Evolutionary conservation across 2,329 filamentous ascomycete species (phyloP).

Genomic region (Celoporthe dispersa): DNA sequence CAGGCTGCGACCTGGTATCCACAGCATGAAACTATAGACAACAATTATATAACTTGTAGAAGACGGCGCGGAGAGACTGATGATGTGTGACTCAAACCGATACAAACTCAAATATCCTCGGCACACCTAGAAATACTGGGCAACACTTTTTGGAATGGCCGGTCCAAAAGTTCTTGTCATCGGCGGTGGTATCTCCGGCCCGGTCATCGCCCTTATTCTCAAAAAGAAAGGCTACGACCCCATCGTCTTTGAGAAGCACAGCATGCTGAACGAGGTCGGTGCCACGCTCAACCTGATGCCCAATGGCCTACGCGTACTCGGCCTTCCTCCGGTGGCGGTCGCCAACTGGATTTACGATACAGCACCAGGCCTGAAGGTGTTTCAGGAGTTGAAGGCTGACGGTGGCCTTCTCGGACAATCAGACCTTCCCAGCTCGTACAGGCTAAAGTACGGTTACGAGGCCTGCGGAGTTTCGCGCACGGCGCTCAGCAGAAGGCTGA

Average conservation of each 20-base stretch:
- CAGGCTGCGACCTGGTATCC: no score
- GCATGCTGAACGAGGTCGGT: neutral
- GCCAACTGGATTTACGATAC: neutral
- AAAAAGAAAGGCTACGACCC: neutral
- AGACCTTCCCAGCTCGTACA: neutral
- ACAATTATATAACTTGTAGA: no score
- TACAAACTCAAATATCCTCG: no score
- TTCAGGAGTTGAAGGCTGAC: neutral
- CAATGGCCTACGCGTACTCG: neutral
- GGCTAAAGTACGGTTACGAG: neutral
- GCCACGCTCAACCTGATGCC: neutral
- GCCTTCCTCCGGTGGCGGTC: neutral
- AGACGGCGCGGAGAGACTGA: no score
- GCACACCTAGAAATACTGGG: no score
- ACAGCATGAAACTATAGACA: no score
- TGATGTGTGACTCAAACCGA: no score
- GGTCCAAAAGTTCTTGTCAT: constrained; percentile 18
- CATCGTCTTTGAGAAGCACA: constrained; percentile 1
- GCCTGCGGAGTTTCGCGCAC: neutral
- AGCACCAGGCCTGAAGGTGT: neutral
- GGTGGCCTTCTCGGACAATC: neutral
- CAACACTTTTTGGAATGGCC: no score
- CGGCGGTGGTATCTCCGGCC: constrained; percentile 35
- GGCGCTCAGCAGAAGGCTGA: neutral
- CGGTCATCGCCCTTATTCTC: constrained; percentile 31